A percentile compares a stretch with the other conserved stretches of the same genome.
phyloP scores from a whole-genome alignment of 2,329 filamentous ascomycete genomes.

The Leptographium galeiforme region DNA sequence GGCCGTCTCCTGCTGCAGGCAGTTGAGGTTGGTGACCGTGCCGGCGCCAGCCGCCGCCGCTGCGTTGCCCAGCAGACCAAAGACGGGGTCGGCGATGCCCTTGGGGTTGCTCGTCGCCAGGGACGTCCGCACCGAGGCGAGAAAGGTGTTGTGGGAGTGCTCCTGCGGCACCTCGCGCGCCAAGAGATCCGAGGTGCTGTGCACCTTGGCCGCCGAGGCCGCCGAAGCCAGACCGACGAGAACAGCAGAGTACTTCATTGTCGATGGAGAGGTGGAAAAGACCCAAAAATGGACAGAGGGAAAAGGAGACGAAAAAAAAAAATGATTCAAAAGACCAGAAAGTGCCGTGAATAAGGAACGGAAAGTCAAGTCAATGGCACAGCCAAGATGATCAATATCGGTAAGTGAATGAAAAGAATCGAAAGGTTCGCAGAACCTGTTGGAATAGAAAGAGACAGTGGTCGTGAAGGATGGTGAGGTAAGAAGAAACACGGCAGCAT shows the following conservation, averaged over 20 bases:
- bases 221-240: slow-evolving; percentile 5
- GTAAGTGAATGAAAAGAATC: slow-evolving; percentile 4
- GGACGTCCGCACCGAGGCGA: slow-evolving; percentile 23
- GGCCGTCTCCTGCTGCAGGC: slow-evolving; percentile 43
- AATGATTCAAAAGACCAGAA: background rate
- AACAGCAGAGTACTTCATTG: slow-evolving; percentile 2
- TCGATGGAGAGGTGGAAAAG: background rate
- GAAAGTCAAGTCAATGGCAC: background rate
- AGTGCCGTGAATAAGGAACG: background rate
- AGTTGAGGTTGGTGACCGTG: slow-evolving; percentile 32
- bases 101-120: slow-evolving; percentile 34
- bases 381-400: background rate
- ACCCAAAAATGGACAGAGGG: background rate
- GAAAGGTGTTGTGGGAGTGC: slow-evolving; percentile 32
- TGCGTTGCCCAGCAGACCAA: slow-evolving; percentile 34
- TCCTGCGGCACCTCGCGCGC: slow-evolving; percentile 38
- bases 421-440: slow-evolving; percentile 12
- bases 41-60: slow-evolving; percentile 20
- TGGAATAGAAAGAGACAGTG: background rate
- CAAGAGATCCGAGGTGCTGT: background rate
- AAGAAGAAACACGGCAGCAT: background rate
- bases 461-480: background rate
- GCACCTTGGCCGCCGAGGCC: slow-evolving; percentile 7
- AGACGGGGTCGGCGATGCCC: slow-evolving; percentile 31
- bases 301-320: background rate